Base-by-base conservation (phyloP, 768 basidiomycete genomes). In the Pisolithus marmoratus region DNA sequence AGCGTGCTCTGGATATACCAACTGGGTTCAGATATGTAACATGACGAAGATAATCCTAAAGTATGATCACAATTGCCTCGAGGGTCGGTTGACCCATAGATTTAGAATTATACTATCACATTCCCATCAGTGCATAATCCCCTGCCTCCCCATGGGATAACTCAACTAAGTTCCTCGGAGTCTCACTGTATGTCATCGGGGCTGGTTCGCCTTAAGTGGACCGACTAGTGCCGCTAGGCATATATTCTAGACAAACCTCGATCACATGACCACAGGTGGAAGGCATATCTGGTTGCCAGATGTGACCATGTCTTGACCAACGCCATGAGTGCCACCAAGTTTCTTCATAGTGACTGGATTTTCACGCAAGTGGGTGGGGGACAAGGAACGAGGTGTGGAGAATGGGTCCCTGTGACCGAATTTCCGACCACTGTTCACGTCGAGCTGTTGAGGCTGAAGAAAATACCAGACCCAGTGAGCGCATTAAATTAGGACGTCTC, bases 371-470 rank as follows among this genome's bases (percentile, higher is more conserved):
- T 84, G 31, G 80, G 78, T 22, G 84, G 83, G 14, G 82, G 80
- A 24, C 69, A 75, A 54, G 79, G 79, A 20, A 80, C 79, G 22
- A 73, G 76, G 50, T 71, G 79, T 24, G 82, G 74, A 38, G 86
- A 90, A 73, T 90, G 87, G 87, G 58, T 87, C 29, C 51, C 71
- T 5, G 76, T 76, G 24, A 78, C 81, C 23, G 68, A 75, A 51
- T 83, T 94, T 59, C 93, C 94, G 12, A 94, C 93, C 1, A 85
- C 83, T 1, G 85, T 93, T 12, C 93, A 96, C 57, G 88, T 88
- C 47, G 94, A 95, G 62, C 76, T 96, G 29, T 65, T 91, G 64
- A 85, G 81, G 62, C 61, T 75, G 37, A 76, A 80, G 57, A 87
- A 66, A 62, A 93, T 95, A 36, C 85, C 87, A 31, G 88, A 96